phyloP scores from a whole-genome alignment of 2,329 filamentous ascomycete species.

The Calonectria montana region DNA sequence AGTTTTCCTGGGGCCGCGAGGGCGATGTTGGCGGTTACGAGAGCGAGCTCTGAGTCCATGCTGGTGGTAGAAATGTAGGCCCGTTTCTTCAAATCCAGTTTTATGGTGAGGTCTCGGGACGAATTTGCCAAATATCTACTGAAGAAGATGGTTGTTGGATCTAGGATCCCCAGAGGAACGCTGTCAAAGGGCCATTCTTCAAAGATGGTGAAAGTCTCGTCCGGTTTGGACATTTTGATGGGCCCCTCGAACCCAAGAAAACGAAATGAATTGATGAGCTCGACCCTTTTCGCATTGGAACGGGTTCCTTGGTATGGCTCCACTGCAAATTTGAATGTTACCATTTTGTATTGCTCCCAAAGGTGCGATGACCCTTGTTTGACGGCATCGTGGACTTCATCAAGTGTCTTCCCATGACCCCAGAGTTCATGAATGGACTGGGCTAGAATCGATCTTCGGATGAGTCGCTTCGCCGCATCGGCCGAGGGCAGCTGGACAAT shows the following conservation, averaged over 20 bases:
- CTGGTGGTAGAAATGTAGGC: slow-evolving; percentile 95
- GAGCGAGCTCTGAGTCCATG: slow-evolving; percentile 94
- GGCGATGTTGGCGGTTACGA: slow-evolving; percentile 92
- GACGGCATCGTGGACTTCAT: slow-evolving; percentile 75
- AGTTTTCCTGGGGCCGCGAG: slow-evolving; percentile 84
- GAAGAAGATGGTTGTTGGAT: slow-evolving; percentile 73
- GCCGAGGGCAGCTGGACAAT: slow-evolving; percentile 76
- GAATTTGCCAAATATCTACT: slow-evolving; percentile 77
- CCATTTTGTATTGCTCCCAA: slow-evolving; percentile 73
- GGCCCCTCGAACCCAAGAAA: slow-evolving; percentile 83
- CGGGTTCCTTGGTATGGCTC: slow-evolving; percentile 86
- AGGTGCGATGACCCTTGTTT: slow-evolving; percentile 66
- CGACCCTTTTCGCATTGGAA: slow-evolving; percentile 69
- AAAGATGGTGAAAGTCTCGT: slow-evolving; percentile 82
- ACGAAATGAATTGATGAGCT: slow-evolving; percentile 83
- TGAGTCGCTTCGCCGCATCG: slow-evolving; percentile 72
- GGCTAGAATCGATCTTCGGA: slow-evolving; percentile 82
- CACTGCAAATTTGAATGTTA: slow-evolving; percentile 85
- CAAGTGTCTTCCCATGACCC: slow-evolving; percentile 77
- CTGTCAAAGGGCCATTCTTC: slow-evolving; percentile 79
- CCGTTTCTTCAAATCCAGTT: slow-evolving; percentile 92
- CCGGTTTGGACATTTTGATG: slow-evolving; percentile 79
- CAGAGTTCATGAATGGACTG: slow-evolving; percentile 91
- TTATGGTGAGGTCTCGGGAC: slow-evolving; percentile 74
- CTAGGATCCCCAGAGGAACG: slow-evolving; percentile 57